Evolutionary conservation across 257 asterid species (phyloP).

Genomic region (Striga asiatica): DNA sequence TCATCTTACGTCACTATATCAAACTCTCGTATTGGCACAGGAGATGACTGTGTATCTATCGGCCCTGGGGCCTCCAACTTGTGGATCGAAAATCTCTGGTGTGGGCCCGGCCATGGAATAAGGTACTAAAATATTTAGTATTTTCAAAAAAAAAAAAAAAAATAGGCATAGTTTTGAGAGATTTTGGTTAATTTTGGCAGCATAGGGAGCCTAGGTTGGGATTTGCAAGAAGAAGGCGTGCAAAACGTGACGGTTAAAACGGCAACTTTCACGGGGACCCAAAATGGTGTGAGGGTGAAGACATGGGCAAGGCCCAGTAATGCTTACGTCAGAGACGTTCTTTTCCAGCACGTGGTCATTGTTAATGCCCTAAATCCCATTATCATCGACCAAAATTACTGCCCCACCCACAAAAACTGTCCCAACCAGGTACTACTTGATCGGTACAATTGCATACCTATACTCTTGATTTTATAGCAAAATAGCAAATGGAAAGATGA

Average conservation of each 20-base stretch:
- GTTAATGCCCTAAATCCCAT: slow-evolving; percentile 36
- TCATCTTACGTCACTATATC: slow-evolving; percentile 30
- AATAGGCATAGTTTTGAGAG: not conserved
- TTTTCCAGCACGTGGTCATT: slow-evolving; percentile 33
- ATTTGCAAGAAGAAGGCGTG: slow-evolving; percentile 41
- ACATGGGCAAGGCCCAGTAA: slow-evolving; percentile 60
- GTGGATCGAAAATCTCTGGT: slow-evolving; percentile 40
- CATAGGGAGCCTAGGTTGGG: slow-evolving; percentile 58
- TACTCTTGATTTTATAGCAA: no score
- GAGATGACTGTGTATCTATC: slow-evolving; percentile 52
- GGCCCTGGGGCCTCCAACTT: slow-evolving; percentile 45
- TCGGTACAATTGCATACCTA: not conserved
- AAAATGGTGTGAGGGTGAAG: slow-evolving; percentile 52
- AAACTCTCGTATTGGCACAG: slow-evolving; percentile 36
- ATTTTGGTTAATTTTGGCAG: slow-evolving; percentile 17
- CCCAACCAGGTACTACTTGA: slow-evolving; percentile 26
- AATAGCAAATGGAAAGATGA: no score
- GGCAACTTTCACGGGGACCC: slow-evolving; percentile 34
- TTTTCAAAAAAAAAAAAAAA: no score
- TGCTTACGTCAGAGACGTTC: slow-evolving; percentile 35
- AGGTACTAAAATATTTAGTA: slow-evolving; percentile 29
- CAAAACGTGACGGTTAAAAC: slow-evolving; percentile 41
- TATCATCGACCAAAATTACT: slow-evolving; percentile 51
- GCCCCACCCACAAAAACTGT: slow-evolving; percentile 35
- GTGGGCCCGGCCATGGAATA: slow-evolving; percentile 72